Base-by-base conservation (phyloP, 169 alveolate species). In the Cryptosporidium bovis region DNA sequence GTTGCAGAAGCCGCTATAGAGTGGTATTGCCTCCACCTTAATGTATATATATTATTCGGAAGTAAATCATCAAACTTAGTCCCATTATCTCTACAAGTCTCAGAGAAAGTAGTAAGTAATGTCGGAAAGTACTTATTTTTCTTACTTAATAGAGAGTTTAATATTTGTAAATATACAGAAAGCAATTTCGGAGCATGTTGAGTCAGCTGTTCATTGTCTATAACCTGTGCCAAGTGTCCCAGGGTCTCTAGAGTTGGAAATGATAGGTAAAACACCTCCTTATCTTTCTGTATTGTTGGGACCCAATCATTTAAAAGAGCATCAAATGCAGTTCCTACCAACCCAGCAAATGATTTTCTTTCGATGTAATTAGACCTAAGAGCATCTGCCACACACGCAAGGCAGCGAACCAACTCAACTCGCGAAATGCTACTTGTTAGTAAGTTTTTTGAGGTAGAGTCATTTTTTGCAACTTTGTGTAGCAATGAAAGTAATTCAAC, bases 271-370 rank as follows among this genome's bases (percentile, higher is more conserved):
- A 77, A 77, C 40, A 33, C 87, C 6, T 77, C 87, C 56, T 77
- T 77, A 24, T 77, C 87, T 18, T 77, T 77, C 51, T 77, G 87
- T 3, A 77, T 77, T 44, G 77, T 46, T 24, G 87, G 87, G 6
- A 77, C 87, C 87, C 87, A 77, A 40, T 77, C 87, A 60, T 77
- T 77, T 50, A 77, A 20, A 13, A 77, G 64, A 8, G 71, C 87
- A 60, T 77, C 87, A 77, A 77, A 77, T 34, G 87, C 87, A 5
- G 87, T 77, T 27, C 87, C 87, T 44, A 77, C 64, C n/a, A 77
- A 48, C n/a, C 87, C 87, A 10, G 87, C 87, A 77, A 60, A 62
- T 20, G 64, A 56, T 12, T 24, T 40, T 12, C 62, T 77, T 56
- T 77, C 87, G 2, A 62, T 24, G 18, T 40, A 58, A 60, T 66